These are phyloP conservation scores for Sextonia rubra DNA, from an alignment of 164 flowering plant genomes.

Conservation along the genomic window DNA sequence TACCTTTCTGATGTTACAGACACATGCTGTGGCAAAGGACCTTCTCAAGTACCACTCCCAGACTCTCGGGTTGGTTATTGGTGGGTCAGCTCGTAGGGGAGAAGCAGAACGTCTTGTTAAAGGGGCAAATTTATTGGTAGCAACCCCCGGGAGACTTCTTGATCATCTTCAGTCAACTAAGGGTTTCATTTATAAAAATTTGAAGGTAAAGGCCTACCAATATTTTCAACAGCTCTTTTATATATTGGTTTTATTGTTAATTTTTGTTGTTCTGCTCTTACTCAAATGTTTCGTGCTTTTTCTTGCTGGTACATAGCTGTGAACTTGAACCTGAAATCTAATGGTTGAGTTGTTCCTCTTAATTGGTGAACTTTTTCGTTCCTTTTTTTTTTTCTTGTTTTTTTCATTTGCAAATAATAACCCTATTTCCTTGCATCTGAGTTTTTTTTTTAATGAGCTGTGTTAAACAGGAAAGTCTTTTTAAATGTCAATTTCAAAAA, in stretches of 20 bases:
- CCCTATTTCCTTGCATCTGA: too few relatives aligned
- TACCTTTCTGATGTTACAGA: slow-evolving; percentile 34
- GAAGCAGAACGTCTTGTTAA: slow-evolving; percentile 87
- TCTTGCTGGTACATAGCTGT: background rate
- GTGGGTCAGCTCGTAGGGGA: slow-evolving; percentile 74
- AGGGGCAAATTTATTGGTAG: slow-evolving; percentile 86
- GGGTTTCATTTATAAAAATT: slow-evolving; percentile 73
- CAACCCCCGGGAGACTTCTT: slow-evolving; percentile 93
- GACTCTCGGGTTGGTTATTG: slow-evolving; percentile 84
- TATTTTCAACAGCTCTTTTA: background rate
- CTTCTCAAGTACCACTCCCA: slow-evolving; percentile 85
- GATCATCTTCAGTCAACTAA: slow-evolving; percentile 93
- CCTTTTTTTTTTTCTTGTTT: too few relatives aligned
- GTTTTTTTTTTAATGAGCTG: too few relatives aligned
- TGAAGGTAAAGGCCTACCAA: slow-evolving; percentile 45
- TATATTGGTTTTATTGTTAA: background rate
- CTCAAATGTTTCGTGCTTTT: background rate
- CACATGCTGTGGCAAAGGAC: slow-evolving; percentile 91
- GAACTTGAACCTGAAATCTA: background rate
- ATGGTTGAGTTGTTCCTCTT: background rate
- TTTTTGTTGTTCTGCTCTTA: background rate
- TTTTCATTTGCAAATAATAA: too few relatives aligned
- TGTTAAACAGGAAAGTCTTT: too few relatives aligned
- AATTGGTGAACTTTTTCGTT: too few relatives aligned
- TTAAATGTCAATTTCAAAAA: too few relatives aligned